Base-by-base conservation (phyloP, 306 rosid species). In the Gleditsia sinensis region DNA sequence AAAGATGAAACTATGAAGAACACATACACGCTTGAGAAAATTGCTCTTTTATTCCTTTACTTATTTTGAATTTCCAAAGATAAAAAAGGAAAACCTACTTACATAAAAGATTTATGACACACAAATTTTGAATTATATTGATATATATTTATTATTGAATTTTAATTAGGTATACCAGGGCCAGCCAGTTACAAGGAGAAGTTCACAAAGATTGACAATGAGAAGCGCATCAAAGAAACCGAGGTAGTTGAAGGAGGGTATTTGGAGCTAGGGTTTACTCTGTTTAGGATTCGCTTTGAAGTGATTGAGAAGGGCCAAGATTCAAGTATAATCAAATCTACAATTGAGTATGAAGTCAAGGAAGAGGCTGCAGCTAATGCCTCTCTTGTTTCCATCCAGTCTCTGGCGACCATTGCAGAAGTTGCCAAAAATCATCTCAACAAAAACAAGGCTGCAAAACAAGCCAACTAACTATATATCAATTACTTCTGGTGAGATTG, bases 221-320 rank as follows among this genome's bases (percentile, higher is more conserved):
- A 84, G 67, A 85, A 84, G 3, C 76, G 75, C 5, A 66, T 88
- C 23, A 88, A 89, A 75, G 90, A 89, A 88, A 8, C 66, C 6
- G 88, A 87, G 58, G 62, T 83, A 13, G 48, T 86, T 27, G 96
- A 92, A 88, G 97, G 96, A 17, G 93, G 92, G 4, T 77, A 70
- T 46, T 55, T 86, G 45, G 89, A 89, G 12, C 23, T 81, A 25
- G 97, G 96, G 6, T 86, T 92, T 42, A 77, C 80, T 12, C 53
- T 79, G 1, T 82, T 67, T 36, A 77, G 86, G 36, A 62, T 87
- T 57, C 76, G 86, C 2, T 69, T 87, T 13, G 79, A 91, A 37
- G 56, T 91, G 6, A 51, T 24, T 3, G 87, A 92, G 79, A 85
- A 80, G 42, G 82, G 61, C 24, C 46, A 76, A 28, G 46, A 58